Evolutionary conservation across 768 basidiomycete species (phyloP), one percentile per base, ranked within the genome.

Genomic region (Xerocomellus amylosporus): DNA sequence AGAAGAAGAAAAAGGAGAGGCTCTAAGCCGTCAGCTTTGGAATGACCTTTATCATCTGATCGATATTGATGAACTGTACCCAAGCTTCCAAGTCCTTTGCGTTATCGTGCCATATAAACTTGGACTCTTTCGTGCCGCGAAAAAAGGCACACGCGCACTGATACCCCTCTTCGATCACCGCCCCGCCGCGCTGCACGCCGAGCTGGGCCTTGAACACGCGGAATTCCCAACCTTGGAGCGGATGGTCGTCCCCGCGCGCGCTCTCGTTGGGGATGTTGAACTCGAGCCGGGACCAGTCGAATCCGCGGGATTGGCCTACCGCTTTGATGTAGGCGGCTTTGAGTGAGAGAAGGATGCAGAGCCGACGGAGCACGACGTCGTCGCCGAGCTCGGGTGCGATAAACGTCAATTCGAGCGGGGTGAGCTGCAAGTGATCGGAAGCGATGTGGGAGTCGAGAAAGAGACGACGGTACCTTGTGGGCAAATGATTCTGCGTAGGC

Each of bases 251-350:
- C 2, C 86, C 87, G 2, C 72, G 77, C 8, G 85, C 87, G 3
- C 71, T 77, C 57, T 81, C 74, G 36, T 79, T 78, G 60, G 85
- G 76, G 44, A 92, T 80, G 69, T 91, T 83, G 75, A 91, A 90
- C 60, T 92, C 88, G 57, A 93, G 82, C 2, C 90, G 84, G 6
- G 85, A 83, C 73, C 79, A 88, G 73, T 92, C 89, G 67, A 93
- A 91, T 1, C 88, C 89, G 15, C 83, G 71, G 5, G 87, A 84
- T 58, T 91, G 90, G 2, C 89, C 91, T 56, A 92, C 85, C 0
- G 91, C 91, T 61, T 86, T 85, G 72, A 90, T 85, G 69, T 93
- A 92, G 4, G 91, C 84, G 20, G 86, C 77, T 62, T 93, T 93
- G 64, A 93, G 77, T 2, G 90, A 81, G 34, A 93, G 82, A 45